phyloP scores from a whole-genome alignment of 441 rosid genomes.

The Capsella rubella region DNA sequence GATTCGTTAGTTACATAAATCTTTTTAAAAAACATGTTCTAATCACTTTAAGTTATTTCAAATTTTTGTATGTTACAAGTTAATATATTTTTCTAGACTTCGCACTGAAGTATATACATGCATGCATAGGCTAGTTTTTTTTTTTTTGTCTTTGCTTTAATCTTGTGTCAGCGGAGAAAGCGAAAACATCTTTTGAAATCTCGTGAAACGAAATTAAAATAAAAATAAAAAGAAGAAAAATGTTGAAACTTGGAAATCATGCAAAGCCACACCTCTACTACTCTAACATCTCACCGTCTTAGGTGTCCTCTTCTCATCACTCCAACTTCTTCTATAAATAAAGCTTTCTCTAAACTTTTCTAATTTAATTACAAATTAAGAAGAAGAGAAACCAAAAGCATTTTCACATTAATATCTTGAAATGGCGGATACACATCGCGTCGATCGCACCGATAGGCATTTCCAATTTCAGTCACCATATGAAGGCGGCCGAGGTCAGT shows the following conservation, averaged over 20 bases:
- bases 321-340: conserved; percentile 44
- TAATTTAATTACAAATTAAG: background rate
- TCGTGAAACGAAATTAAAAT: background rate
- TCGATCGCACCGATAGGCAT: conserved; percentile 50
- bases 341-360: conserved; percentile 10
- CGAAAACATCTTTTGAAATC: conserved; percentile 39
- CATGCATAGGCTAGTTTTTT: conserved; percentile 32
- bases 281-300: conserved; percentile 55
- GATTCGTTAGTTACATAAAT: background rate
- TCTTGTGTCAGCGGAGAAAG: conserved; percentile 38
- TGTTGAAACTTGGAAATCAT: conserved; percentile 80
- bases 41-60: background rate
- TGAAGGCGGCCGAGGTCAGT: conserved; percentile 42
- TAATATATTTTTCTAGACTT: conserved; percentile 1
- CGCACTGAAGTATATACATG: conserved; percentile 32
- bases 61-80: background rate
- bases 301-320: conserved; percentile 57
- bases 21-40: background rate
- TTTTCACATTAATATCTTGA: background rate
- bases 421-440: conserved; percentile 63
- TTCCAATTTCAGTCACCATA: conserved; percentile 53
- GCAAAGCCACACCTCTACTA: conserved; percentile 70
- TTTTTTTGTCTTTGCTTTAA: conserved; percentile 13
- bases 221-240: conserved; percentile 15
- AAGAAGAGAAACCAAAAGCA: background rate